A percentile compares a stretch with the other conserved stretches of the same genome.
Evolutionary conservation across 2,329 filamentous ascomycete species (phyloP).

Genomic region (Monilinia fructicola): DNA sequence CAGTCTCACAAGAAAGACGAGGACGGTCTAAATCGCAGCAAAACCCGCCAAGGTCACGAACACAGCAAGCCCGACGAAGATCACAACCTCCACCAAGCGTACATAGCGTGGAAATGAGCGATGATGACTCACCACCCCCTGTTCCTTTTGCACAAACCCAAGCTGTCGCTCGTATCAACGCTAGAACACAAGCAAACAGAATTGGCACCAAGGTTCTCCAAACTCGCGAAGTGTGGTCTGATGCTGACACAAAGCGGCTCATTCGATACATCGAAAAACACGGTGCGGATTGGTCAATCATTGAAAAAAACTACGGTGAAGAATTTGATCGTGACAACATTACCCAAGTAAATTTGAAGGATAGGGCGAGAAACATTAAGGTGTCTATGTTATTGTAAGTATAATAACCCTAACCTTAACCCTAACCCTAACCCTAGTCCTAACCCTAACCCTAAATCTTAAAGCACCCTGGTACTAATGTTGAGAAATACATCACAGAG

Average conservation of each 20-base stretch:
- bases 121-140: background rate
- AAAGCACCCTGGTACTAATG: background rate
- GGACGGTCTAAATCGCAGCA: too few relatives aligned
- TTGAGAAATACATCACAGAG: background rate
- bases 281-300: slow-evolving; percentile 49
- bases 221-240: slow-evolving; percentile 41
- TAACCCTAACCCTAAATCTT: background rate
- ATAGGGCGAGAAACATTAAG: slow-evolving; percentile 56
- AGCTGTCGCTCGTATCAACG: background rate
- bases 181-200: background rate
- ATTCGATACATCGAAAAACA: slow-evolving; percentile 49
- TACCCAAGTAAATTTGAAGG: slow-evolving; percentile 54
- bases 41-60: too few relatives aligned
- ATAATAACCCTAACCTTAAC: slow-evolving; percentile 10
- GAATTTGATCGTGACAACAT: slow-evolving; percentile 36
- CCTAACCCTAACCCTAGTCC: background rate
- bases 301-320: slow-evolving; percentile 42
- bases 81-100: background rate
- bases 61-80: background rate
- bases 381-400: slow-evolving; percentile 47
- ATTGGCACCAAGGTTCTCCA: slow-evolving; percentile 13
- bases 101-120: background rate
- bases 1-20: too few relatives aligned
- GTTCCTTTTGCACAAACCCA: background rate
- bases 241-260: slow-evolving; percentile 46